These are phyloP conservation scores for Pythium guiyangense DNA, from an alignment of 352 stramenopile species.

Conservation along the genomic window DNA sequence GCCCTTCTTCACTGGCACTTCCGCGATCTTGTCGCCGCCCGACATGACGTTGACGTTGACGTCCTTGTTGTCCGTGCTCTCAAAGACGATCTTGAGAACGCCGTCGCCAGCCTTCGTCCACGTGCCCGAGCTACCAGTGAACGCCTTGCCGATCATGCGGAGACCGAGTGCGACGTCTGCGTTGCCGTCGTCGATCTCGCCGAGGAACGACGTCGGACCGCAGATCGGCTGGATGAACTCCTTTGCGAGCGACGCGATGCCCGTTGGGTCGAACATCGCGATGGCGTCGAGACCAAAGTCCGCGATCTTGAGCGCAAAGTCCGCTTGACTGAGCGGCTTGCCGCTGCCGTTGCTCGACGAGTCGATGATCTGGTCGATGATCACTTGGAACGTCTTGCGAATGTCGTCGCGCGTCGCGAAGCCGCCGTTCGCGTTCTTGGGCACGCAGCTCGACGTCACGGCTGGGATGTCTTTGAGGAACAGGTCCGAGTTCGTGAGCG, in stretches of 20 bases:
- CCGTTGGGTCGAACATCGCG: constrained; percentile 45
- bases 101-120: constrained; percentile 44
- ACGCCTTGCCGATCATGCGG: constrained; percentile 32
- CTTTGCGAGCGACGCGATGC: constrained; percentile 34
- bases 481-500: constrained; percentile 34
- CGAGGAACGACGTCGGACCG: constrained; percentile 45
- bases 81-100: constrained; percentile 32
- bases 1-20: constrained; percentile 28
- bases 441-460: constrained; percentile 39
- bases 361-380: constrained; percentile 52
- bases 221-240: constrained; percentile 62
- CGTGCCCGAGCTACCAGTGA: constrained; percentile 28
- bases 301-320: constrained; percentile 33
- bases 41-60: constrained; percentile 40
- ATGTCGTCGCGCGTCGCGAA: constrained; percentile 45
- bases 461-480: constrained; percentile 44
- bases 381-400: constrained; percentile 45
- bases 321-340: constrained; percentile 25
- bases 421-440: constrained; percentile 25
- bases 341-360: constrained; percentile 21
- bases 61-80: constrained; percentile 30
- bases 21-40: constrained; percentile 25
- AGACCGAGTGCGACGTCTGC: constrained; percentile 36
- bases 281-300: constrained; percentile 35
- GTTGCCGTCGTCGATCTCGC: constrained; percentile 50